These are phyloP conservation scores for Coemansia sp. DNA, from an alignment of 192 early-diverging fungal species.

Conservation along the genomic window DNA sequence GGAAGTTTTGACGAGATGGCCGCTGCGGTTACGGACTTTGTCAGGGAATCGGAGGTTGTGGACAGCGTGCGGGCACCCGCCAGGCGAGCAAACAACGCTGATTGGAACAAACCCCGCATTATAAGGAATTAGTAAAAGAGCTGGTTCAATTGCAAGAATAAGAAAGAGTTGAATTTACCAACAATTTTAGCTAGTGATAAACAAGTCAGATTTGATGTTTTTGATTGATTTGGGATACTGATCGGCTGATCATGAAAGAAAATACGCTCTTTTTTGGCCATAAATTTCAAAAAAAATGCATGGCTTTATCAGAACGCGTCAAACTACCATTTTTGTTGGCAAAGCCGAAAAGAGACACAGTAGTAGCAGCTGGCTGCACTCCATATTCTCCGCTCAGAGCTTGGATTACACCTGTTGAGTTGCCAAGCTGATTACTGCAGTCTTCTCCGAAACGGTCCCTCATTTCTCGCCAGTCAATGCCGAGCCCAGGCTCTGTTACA, in stretches of 20 bases:
- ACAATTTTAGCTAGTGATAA: too few relatives aligned
- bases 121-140: too few relatives aligned
- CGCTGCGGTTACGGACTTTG: not conserved
- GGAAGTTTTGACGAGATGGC: constrained; percentile 2
- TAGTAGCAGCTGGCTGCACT: not conserved
- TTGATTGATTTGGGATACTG: too few relatives aligned
- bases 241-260: too few relatives aligned
- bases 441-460: not conserved
- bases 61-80: constrained; percentile 18
- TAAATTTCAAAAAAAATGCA: too few relatives aligned
- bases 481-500: too few relatives aligned
- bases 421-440: not conserved
- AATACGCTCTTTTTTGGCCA: too few relatives aligned
- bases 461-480: not conserved
- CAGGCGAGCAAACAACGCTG: constrained; percentile 26
- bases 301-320: too few relatives aligned
- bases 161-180: too few relatives aligned
- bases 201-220: too few relatives aligned
- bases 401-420: not conserved
- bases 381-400: not conserved
- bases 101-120: constrained; percentile 8
- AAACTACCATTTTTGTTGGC: not conserved
- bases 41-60: constrained; percentile 12
- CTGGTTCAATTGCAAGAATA: too few relatives aligned
- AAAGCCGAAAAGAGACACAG: not conserved